A percentile compares a stretch with the other conserved stretches of the same genome.
Evolutionary conservation across 2,329 filamentous ascomycete genomes (phyloP).

Genomic region (Talaromyces amestolkiae): DNA sequence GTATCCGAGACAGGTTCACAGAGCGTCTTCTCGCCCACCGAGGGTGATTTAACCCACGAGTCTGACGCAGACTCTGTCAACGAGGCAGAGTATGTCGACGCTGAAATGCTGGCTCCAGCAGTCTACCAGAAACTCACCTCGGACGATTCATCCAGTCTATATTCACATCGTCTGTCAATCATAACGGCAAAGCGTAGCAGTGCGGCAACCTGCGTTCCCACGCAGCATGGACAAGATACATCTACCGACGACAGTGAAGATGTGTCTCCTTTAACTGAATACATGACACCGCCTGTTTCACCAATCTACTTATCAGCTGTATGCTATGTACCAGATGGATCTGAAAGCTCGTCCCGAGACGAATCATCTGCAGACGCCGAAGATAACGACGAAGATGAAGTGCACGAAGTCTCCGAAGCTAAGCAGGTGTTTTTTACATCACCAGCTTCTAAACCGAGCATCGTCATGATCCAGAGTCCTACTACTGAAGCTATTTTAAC

Average conservation of each 20-base stretch:
- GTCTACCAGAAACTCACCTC: slow-evolving; percentile 17
- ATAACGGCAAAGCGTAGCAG: slow-evolving; percentile 19
- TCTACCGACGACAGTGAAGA: slow-evolving; percentile 1
- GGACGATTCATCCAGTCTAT: slow-evolving; percentile 11
- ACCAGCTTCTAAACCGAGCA: slow-evolving; percentile 12
- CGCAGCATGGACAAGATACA: background rate
- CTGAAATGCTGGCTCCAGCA: slow-evolving; percentile 14
- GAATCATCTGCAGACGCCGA: background rate
- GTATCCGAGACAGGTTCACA: slow-evolving; percentile 38
- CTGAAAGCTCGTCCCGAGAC: background rate
- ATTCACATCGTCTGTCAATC: slow-evolving; percentile 16
- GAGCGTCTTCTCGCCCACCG: slow-evolving; percentile 32
- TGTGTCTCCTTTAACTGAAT: slow-evolving; percentile 10
- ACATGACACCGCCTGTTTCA: slow-evolving; percentile 11
- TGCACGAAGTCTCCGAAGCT: slow-evolving; percentile 16
- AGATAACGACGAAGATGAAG: slow-evolving; percentile 11
- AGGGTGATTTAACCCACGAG: slow-evolving; percentile 24
- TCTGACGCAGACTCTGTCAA: slow-evolving; percentile 2
- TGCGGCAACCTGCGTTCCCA: slow-evolving; percentile 3
- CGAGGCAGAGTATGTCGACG: background rate
- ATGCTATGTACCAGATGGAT: slow-evolving; percentile 7
- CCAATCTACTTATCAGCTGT: slow-evolving; percentile 12
- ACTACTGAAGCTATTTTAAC: slow-evolving; percentile 10
- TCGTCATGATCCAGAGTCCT: slow-evolving; percentile 13
- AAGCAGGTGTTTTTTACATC: slow-evolving; percentile 14